These are phyloP conservation scores for Ramichloridium luteum DNA, from an alignment of 2,329 filamentous ascomycete genomes.

Conservation along the genomic window DNA sequence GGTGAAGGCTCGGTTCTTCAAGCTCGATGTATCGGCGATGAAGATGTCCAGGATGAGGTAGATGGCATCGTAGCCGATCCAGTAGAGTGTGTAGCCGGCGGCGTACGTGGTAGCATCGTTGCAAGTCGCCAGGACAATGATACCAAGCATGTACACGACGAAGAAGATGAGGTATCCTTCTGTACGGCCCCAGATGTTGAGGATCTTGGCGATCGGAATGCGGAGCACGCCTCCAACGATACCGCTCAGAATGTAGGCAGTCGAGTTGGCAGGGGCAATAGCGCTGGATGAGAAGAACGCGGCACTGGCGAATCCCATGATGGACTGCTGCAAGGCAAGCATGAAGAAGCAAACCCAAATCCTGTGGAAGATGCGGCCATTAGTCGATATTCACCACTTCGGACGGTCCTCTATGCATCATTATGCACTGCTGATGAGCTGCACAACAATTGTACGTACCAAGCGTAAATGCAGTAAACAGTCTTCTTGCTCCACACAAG, in stretches of 20 bases:
- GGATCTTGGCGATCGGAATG: slow-evolving; percentile 53
- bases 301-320: slow-evolving; percentile 19
- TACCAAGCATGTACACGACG: slow-evolving; percentile 38
- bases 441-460: slow-evolving; percentile 9
- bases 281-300: slow-evolving; percentile 22
- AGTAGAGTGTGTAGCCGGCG: slow-evolving; percentile 46
- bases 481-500: slow-evolving; percentile 21
- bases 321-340: slow-evolving; percentile 24
- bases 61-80: slow-evolving; percentile 47
- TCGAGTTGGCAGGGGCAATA: slow-evolving; percentile 16
- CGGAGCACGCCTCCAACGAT: slow-evolving; percentile 50
- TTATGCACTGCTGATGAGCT: neutral
- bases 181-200: slow-evolving; percentile 55
- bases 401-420: too few relatives aligned
- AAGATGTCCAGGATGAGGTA: slow-evolving; percentile 52
- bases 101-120: slow-evolving; percentile 36
- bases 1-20: slow-evolving; percentile 53
- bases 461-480: slow-evolving; percentile 17
- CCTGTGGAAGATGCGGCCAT: too few relatives aligned
- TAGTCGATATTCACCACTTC: too few relatives aligned
- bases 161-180: slow-evolving; percentile 48
- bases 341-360: slow-evolving; percentile 28
- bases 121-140: slow-evolving; percentile 56
- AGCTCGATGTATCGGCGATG: slow-evolving; percentile 53
- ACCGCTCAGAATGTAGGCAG: slow-evolving; percentile 26